These are phyloP conservation scores for Omphalea diandra DNA, from an alignment of 441 rosid species.

Conservation along the genomic window DNA sequence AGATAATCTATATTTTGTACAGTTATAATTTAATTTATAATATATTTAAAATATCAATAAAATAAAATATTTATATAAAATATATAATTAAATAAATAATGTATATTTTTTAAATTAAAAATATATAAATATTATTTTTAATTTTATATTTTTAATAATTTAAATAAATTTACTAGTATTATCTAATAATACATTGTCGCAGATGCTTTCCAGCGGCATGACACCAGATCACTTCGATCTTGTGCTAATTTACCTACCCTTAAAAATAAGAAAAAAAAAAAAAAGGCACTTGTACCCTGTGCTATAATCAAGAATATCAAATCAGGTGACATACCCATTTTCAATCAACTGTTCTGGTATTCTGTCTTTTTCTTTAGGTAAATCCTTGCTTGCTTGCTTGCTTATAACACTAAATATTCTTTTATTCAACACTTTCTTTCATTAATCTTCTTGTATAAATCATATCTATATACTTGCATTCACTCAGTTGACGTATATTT, in stretches of 20 bases:
- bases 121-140: no score
- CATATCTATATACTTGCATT: no score
- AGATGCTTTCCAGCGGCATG: background rate
- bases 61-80: no score
- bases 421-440: slow-evolving; percentile 12
- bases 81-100: no score
- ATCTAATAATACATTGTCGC: no score
- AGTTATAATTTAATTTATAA: no score
- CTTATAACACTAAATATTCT: background rate
- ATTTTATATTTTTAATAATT: no score
- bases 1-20: no score
- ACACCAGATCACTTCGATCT: slow-evolving; percentile 12
- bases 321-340: slow-evolving; percentile 27
- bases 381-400: background rate
- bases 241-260: background rate
- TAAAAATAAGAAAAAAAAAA: background rate
- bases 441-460: slow-evolving; percentile 19
- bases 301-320: background rate
- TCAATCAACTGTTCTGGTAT: slow-evolving; percentile 27
- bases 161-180: no score
- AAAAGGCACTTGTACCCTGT: background rate
- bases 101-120: no score
- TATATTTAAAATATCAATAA: no score
- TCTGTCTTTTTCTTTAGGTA: slow-evolving; percentile 27
- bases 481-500: no score